phyloP scores from a whole-genome alignment of 192 early-diverging fungal genomes.

The Backusella australiensis region DNA sequence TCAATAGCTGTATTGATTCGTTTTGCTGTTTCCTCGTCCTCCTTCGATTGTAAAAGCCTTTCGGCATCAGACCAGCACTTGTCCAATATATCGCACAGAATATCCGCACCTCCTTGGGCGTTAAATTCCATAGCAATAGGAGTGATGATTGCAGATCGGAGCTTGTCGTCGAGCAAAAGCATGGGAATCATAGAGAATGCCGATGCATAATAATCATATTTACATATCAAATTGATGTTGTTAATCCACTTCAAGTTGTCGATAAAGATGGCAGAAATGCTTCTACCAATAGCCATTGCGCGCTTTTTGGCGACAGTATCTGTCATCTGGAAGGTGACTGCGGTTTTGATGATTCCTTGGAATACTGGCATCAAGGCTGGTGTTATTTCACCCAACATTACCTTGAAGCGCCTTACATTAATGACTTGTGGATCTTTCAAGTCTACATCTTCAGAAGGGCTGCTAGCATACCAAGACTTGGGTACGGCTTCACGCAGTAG shows the following conservation, averaged over 20 bases:
- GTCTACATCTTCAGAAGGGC: constrained; percentile 14
- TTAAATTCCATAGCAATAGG: constrained; percentile 60
- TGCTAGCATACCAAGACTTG: constrained; percentile 60
- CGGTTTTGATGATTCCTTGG: constrained; percentile 58
- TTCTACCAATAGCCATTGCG: constrained; percentile 52
- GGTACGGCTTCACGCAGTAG: constrained; percentile 57
- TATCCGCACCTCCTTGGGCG: constrained; percentile 48
- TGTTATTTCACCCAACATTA: constrained; percentile 66
- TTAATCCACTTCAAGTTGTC: constrained; percentile 45
- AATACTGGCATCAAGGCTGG: constrained; percentile 58
- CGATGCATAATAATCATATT: constrained; percentile 54
- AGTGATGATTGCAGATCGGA: constrained; percentile 53
- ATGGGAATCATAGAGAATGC: constrained; percentile 57
- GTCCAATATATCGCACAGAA: constrained; percentile 40
- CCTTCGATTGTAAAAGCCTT: constrained; percentile 13
- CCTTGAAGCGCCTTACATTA: constrained; percentile 62
- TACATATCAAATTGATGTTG: constrained; percentile 16
- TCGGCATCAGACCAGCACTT: constrained; percentile 46
- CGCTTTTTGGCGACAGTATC: constrained; percentile 27
- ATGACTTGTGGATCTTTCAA: constrained; percentile 55
- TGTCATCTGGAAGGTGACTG: constrained; percentile 42
- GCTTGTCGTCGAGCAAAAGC: constrained; percentile 59
- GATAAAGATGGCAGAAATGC: constrained; percentile 30
- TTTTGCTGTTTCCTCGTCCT: neutral
- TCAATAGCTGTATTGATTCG: constrained; percentile 54